phyloP scores from a whole-genome alignment of 2,329 filamentous ascomycete genomes.

The Trichoderma oligosporum region DNA sequence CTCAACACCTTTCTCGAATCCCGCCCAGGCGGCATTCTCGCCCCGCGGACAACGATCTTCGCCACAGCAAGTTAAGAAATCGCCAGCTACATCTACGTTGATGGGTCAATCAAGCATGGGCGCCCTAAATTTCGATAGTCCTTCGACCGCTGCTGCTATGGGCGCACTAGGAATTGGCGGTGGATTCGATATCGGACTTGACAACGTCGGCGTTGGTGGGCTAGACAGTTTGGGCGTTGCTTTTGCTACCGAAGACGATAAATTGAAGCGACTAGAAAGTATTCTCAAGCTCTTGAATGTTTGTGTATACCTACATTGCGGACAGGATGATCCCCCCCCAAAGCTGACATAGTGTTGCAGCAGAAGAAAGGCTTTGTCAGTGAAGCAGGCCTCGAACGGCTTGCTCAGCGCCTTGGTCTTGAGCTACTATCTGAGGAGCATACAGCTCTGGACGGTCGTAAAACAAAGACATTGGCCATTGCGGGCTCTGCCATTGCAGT shows the following conservation, averaged over 20 bases:
- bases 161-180: conserved; percentile 50
- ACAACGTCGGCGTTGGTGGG: conserved; percentile 48
- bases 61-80: conserved; percentile 62
- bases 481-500: conserved; percentile 59
- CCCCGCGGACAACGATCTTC: conserved; percentile 56
- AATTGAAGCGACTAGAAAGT: conserved; percentile 50
- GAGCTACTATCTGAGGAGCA: conserved; percentile 59
- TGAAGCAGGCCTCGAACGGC: conserved; percentile 68
- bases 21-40: conserved; percentile 56
- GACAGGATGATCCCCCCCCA: background rate
- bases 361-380: conserved; percentile 62
- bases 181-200: conserved; percentile 51
- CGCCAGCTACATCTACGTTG: conserved; percentile 50
- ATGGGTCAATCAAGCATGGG: conserved; percentile 44
- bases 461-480: conserved; percentile 55
- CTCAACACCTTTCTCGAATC: conserved; percentile 62
- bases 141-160: conserved; percentile 59
- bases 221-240: conserved; percentile 39
- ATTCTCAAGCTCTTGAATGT: conserved; percentile 51
- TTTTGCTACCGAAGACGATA: conserved; percentile 51
- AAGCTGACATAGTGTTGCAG: conserved; percentile 23
- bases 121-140: conserved; percentile 60
- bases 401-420: conserved; percentile 64
- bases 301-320: conserved; percentile 22
- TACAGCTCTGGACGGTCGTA: conserved; percentile 44